Evolutionary conservation across 176 grass and related monocot species (phyloP).

Genomic region (Eleusine coracana): DNA sequence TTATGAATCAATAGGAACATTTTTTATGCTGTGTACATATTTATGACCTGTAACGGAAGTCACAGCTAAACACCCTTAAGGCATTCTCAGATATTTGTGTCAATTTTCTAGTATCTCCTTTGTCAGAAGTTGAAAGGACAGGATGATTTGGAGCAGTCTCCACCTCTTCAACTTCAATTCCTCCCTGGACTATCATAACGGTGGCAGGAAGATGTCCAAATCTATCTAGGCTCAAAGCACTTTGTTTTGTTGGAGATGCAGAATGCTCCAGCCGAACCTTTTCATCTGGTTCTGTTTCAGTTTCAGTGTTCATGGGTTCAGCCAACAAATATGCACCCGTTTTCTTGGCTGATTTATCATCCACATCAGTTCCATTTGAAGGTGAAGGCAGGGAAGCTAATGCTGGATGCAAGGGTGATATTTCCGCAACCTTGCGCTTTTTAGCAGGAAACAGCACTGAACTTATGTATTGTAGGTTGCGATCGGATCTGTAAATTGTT

Average conservation of each 20-base stretch:
- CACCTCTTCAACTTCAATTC: not conserved
- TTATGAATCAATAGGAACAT: no score
- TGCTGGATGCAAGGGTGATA: constrained; percentile 14
- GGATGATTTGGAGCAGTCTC: not conserved
- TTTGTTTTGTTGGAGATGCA: not conserved
- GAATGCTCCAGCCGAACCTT: not conserved
- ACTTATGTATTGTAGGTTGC: not conserved
- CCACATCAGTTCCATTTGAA: not conserved
- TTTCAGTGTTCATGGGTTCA: not conserved
- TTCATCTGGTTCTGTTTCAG: not conserved
- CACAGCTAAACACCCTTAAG: no score
- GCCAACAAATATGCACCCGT: not conserved
- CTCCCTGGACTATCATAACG: not conserved
- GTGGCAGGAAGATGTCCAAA: not conserved
- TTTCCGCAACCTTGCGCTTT: not conserved
- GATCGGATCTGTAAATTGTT: not conserved
- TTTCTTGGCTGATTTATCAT: not conserved
- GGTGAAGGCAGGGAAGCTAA: not conserved
- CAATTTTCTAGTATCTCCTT: not conserved
- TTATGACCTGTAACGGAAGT: no score
- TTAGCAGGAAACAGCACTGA: constrained; percentile 20
- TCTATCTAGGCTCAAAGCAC: not conserved
- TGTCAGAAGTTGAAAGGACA: not conserved
- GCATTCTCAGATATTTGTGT: not conserved
- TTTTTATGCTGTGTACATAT: no score